A percentile compares a stretch with the other conserved stretches of the same genome.
These are phyloP conservation scores for Globisporangium splendens DNA, from an alignment of 352 stramenopile species.

Conservation along the genomic window DNA sequence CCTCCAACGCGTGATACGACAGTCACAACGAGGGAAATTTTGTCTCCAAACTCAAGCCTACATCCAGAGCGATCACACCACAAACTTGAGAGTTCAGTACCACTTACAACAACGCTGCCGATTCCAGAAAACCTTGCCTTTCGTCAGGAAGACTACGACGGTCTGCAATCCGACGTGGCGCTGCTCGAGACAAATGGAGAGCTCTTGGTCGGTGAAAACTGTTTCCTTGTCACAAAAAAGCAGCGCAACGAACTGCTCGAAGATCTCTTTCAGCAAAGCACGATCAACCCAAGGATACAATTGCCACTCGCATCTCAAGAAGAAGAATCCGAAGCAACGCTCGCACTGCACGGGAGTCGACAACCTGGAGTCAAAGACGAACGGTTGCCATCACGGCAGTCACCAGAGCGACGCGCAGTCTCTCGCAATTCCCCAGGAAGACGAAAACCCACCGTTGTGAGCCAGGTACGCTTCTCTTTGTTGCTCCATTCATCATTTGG, in stretches of 20 bases:
- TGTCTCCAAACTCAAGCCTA: neutral
- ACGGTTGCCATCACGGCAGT: conserved; percentile 1
- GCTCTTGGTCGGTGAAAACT: conserved; percentile 53
- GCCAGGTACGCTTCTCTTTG: neutral
- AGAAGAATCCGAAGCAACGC: neutral
- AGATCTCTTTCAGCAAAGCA: conserved; percentile 31
- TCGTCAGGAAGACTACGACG: conserved; percentile 52
- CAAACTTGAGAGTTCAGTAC: neutral
- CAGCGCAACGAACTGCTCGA: conserved; percentile 33
- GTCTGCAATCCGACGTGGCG: conserved; percentile 39
- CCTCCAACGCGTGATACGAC: conserved; percentile 3
- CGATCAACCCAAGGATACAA: conserved; percentile 36
- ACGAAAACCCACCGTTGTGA: neutral
- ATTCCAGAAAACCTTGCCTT: conserved; percentile 31
- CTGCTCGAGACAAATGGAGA: conserved; percentile 35
- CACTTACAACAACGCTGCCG: neutral
- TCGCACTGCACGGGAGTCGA: neutral
- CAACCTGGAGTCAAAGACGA: neutral
- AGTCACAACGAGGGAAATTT: neutral
- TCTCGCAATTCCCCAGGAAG: conserved; percentile 6
- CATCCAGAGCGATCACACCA: neutral
- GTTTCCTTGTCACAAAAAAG: conserved; percentile 40
- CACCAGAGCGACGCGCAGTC: neutral
- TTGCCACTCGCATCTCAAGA: conserved; percentile 12
- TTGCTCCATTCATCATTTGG: neutral